phyloP scores from a whole-genome alignment of 2,329 filamentous ascomycete species.

The Aspergillus neotritici region DNA sequence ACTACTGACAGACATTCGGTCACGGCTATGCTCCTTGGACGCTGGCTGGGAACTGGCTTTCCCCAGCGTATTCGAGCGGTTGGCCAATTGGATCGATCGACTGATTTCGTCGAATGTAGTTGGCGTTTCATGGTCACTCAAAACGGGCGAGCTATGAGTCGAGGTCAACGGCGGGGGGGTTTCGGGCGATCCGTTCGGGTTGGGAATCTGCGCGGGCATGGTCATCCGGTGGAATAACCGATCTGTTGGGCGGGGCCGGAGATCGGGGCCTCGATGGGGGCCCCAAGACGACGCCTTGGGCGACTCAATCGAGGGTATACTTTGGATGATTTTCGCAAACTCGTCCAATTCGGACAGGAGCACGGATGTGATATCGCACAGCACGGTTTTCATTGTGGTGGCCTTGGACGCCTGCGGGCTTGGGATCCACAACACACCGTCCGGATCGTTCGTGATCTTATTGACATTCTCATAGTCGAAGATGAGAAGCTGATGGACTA shows the following conservation, averaged over 20 bases:
- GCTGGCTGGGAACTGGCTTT: slow-evolving; percentile 33
- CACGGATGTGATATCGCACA: slow-evolving; percentile 71
- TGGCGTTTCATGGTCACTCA: slow-evolving; percentile 39
- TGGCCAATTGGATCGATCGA: slow-evolving; percentile 37
- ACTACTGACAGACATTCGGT: slow-evolving; percentile 59
- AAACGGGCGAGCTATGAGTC: slow-evolving; percentile 31
- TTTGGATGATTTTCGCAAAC: slow-evolving; percentile 67
- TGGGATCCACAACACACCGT: slow-evolving; percentile 67
- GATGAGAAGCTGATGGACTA: slow-evolving; percentile 71
- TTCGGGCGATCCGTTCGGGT: slow-evolving; percentile 29
- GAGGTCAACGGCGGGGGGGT: slow-evolving; percentile 33
- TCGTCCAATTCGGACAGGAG: slow-evolving; percentile 70
- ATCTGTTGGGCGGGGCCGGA: slow-evolving; percentile 45
- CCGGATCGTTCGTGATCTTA: slow-evolving; percentile 50
- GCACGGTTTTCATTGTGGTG: slow-evolving; percentile 74
- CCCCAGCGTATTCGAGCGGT: slow-evolving; percentile 34
- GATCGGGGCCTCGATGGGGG: slow-evolving; percentile 47
- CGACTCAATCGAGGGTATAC: slow-evolving; percentile 69
- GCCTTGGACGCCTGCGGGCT: slow-evolving; percentile 61
- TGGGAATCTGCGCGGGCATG: slow-evolving; percentile 60
- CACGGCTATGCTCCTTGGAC: slow-evolving; percentile 52
- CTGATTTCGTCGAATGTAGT: slow-evolving; percentile 53
- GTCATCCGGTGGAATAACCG: slow-evolving; percentile 68
- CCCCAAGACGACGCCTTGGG: slow-evolving; percentile 51
- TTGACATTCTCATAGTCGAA: slow-evolving; percentile 64